Evolutionary conservation across 2,329 filamentous ascomycete species (phyloP).

Genomic region (Nothopassalora personata): DNA sequence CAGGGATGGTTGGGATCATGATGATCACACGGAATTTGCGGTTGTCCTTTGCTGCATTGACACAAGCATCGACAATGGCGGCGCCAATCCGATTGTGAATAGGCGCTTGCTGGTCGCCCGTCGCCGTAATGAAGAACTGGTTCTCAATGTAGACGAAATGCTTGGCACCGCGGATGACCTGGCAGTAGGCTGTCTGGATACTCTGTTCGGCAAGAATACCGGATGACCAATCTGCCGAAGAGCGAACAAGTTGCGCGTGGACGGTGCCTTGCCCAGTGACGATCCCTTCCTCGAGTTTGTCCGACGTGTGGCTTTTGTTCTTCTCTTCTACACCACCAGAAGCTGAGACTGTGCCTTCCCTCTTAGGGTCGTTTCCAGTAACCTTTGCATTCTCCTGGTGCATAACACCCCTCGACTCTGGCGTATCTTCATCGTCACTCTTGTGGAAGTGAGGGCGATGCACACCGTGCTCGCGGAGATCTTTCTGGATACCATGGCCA

Average conservation of each 20-base stretch:
- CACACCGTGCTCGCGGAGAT: conserved; percentile 17
- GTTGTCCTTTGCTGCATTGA: conserved; percentile 72
- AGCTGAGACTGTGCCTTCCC: conserved; percentile 29
- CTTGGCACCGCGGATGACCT: conserved; percentile 79
- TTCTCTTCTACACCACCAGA: conserved; percentile 31
- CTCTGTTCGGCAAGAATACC: conserved; percentile 79
- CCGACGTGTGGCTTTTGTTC: conserved; percentile 24
- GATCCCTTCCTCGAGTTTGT: conserved; percentile 19
- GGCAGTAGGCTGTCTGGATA: conserved; percentile 80
- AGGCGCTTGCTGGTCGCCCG: conserved; percentile 77
- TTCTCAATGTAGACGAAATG: conserved; percentile 98
- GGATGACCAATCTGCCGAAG: conserved; percentile 88
- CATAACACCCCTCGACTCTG: conserved; percentile 6
- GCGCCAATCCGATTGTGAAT: conserved; percentile 82
- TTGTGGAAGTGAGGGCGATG: conserved; percentile 6
- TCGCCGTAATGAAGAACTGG: conserved; percentile 87
- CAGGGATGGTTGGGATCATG: conserved; percentile 83
- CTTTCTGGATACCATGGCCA: conserved; percentile 27
- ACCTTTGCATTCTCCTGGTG: conserved; percentile 29
- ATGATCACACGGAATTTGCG: conserved; percentile 89
- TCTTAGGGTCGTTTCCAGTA: conserved; percentile 31
- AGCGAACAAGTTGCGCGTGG: conserved; percentile 79
- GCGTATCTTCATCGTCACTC: neutral
- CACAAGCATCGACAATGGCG: conserved; percentile 85
- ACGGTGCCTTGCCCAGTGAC: conserved; percentile 60